A percentile compares a stretch with the other conserved stretches of the same genome.
These are phyloP conservation scores for Pisolithus thermaeus DNA, from an alignment of 1,284 basidiomycete genomes.

Conservation along the genomic window DNA sequence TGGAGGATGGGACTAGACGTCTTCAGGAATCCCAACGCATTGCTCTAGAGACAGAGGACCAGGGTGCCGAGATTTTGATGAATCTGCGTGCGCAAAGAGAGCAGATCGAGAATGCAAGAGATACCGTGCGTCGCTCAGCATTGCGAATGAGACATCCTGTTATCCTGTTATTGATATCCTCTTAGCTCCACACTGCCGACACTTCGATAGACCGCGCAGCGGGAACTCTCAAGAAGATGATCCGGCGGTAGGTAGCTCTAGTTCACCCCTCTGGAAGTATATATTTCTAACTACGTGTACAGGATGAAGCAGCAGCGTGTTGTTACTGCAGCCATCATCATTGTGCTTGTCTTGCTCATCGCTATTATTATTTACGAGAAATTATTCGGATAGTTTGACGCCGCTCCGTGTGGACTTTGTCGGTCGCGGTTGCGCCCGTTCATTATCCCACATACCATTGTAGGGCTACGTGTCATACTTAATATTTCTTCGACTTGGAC, in stretches of 20 bases:
- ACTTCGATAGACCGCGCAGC: slow-evolving; percentile 68
- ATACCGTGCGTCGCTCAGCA: slow-evolving; percentile 56
- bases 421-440: slow-evolving; percentile 8
- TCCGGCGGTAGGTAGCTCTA: slow-evolving; percentile 51
- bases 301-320: slow-evolving; percentile 82
- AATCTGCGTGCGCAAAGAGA: slow-evolving; percentile 88
- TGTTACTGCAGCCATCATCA: slow-evolving; percentile 64
- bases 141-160: slow-evolving; percentile 7
- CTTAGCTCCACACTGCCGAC: slow-evolving; percentile 64
- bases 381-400: slow-evolving; percentile 34
- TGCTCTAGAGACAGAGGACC: slow-evolving; percentile 93
- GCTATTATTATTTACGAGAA: slow-evolving; percentile 70
- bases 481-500: not conserved
- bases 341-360: slow-evolving; percentile 66
- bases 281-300: slow-evolving; percentile 15
- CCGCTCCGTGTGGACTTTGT: not conserved
- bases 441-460: slow-evolving; percentile 1
- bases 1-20: slow-evolving; percentile 77
- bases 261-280: slow-evolving; percentile 9
- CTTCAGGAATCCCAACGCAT: slow-evolving; percentile 89
- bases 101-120: slow-evolving; percentile 91
- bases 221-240: slow-evolving; percentile 72
- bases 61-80: slow-evolving; percentile 88
- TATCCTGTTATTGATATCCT: slow-evolving; percentile 1
- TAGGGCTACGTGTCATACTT: not conserved